A percentile compares a stretch with the other conserved stretches of the same genome.
These are phyloP conservation scores for Sporothrix brasiliensis DNA, from an alignment of 2,329 filamentous ascomycete species.

Conservation along the genomic window DNA sequence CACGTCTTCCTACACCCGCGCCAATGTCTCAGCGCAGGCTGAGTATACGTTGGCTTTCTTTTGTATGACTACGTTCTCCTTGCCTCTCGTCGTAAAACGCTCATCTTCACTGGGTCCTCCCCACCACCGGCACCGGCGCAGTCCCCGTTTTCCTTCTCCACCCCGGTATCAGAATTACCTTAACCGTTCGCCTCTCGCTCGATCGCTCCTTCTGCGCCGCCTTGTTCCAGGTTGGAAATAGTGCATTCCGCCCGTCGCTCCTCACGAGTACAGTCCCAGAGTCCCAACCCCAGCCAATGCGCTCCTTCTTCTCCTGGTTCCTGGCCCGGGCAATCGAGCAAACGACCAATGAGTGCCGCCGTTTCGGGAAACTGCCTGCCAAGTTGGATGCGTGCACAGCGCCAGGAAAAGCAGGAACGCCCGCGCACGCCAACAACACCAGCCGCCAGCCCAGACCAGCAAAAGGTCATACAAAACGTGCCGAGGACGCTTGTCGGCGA, in stretches of 20 bases:
- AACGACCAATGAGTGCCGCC: not conserved
- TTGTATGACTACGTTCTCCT: not conserved
- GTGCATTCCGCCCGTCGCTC: not conserved
- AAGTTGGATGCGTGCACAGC: not conserved
- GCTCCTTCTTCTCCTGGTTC: slow-evolving; percentile 15
- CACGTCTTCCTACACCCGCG: not conserved
- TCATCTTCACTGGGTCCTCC: not conserved
- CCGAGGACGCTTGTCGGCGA: slow-evolving; percentile 13
- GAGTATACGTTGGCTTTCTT: slow-evolving; percentile 9
- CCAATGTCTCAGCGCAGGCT: not conserved
- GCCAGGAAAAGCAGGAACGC: slow-evolving; percentile 22
- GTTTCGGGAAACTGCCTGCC: not conserved
- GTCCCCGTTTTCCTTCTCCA: slow-evolving; percentile 22
- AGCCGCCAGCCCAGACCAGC: not conserved
- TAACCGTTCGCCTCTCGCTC: slow-evolving; percentile 10
- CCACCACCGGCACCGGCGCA: slow-evolving; percentile 9
- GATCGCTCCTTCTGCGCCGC: slow-evolving; percentile 5
- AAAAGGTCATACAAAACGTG: not conserved
- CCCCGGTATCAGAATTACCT: slow-evolving; percentile 11
- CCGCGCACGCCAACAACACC: not conserved
- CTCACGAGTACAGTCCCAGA: not conserved
- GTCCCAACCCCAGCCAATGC: not conserved
- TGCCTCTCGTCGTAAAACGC: not conserved
- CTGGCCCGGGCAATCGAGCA: not conserved
- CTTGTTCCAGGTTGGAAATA: not conserved